These are phyloP conservation scores for Naganishia cerealis DNA, from an alignment of 1,284 basidiomycete genomes.

Conservation along the genomic window DNA sequence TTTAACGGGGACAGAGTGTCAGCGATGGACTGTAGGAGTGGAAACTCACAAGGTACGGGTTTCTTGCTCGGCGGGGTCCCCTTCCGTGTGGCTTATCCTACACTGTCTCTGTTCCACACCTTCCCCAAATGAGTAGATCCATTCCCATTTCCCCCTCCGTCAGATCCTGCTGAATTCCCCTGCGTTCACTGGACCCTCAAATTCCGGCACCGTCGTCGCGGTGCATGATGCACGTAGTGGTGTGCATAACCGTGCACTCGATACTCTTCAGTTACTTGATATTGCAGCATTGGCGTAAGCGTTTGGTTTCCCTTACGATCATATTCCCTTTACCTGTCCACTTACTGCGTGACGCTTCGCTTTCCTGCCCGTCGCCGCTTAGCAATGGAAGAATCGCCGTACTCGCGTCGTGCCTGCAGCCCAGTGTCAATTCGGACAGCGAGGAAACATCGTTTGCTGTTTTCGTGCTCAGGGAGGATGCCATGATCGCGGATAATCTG, in stretches of 20 bases:
- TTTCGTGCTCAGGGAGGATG: conserved; percentile 22
- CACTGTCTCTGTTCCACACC: neutral
- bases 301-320: no score
- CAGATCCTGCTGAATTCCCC: conserved; percentile 17
- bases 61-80: neutral
- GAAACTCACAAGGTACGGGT: conserved; percentile 22
- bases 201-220: neutral
- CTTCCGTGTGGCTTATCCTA: neutral
- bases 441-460: conserved; percentile 10
- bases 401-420: conserved; percentile 2
- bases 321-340: no score
- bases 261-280: conserved; percentile 14
- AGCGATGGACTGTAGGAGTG: conserved; percentile 27
- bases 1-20: conserved; percentile 12
- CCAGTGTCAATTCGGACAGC: neutral
- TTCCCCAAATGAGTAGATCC: neutral
- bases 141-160: conserved; percentile 12
- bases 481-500: conserved; percentile 18
- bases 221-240: neutral
- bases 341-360: neutral
- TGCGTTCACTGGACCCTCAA: neutral
- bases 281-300: conserved; percentile 15
- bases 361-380: neutral
- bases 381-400: conserved; percentile 29
- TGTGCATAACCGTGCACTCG: neutral